Base-by-base conservation (phyloP, 2,329 filamentous ascomycete species). In the Epichloe aotearoae region DNA sequence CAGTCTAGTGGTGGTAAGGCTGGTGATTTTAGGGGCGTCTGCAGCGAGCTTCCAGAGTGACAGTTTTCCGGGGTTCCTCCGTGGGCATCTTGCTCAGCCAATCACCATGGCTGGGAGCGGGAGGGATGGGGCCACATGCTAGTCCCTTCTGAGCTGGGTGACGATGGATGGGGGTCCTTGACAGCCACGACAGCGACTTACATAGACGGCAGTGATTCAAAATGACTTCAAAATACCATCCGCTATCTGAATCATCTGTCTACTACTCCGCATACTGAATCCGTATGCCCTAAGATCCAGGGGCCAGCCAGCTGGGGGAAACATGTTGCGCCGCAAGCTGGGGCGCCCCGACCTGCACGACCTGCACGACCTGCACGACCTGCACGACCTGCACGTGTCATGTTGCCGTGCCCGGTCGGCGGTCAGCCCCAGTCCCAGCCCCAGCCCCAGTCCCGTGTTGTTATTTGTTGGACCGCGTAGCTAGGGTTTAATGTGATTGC, bases 331-430 rank as follows among this genome's bases (percentile, higher is more conserved):
- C 23, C 23, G 23, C 23, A 26, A 7, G 20, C 20, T 23, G 20
- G 20, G 20, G 20, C 20, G 20, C 20, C 20, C 20, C 20, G 10
- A 14, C 20, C 26, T 15, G 20, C 20, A 20, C 49, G 30, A 17
- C 17, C 23, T 50, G 49, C 49, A 50, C 42, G 10, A 14, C 20
- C 26, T 15, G 20, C 20, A 20, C 49, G 30, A 17, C 17, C 23
- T 50, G 49, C 49, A 50, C 43, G 23, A 19, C 17, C 26, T 51
- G 49, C 49, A 51, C 43, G 36, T 50, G 49, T 46, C 49, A 42
- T 39, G 48, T 38, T 38, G 49, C 5, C 23, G 36, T 41, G 49
- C 43, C 14, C 37, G 10, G 34, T 40, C 19, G 23, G 23, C 23
- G 23, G 23, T 26, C 6, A 30, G 8, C 26, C 26, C 26, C 26